These are phyloP conservation scores for Blastobotrys chiropterorum DNA, from an alignment of 805 yeast species.

Conservation along the genomic window DNA sequence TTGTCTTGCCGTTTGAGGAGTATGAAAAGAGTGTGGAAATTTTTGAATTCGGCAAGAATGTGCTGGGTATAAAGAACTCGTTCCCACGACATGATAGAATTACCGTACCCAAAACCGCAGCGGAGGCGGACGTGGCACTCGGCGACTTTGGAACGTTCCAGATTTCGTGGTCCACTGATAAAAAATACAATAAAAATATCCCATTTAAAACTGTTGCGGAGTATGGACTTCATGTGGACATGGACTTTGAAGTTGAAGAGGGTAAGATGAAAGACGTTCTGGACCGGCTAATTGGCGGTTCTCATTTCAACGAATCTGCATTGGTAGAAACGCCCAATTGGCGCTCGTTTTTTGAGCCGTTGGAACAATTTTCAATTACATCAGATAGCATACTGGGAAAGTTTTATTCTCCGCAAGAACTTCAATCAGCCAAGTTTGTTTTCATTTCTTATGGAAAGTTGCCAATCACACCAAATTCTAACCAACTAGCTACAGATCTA, in stretches of 20 bases:
- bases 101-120: slow-evolving; percentile 9
- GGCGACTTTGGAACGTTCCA: slow-evolving; percentile 9
- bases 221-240: slow-evolving; percentile 24
- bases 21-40: neutral
- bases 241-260: slow-evolving; percentile 23
- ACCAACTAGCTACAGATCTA: slow-evolving; percentile 14
- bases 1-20: neutral
- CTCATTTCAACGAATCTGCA: slow-evolving; percentile 1
- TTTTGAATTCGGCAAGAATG: neutral
- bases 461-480: slow-evolving; percentile 13
- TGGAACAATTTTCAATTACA: neutral
- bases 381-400: neutral
- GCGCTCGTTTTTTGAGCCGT: slow-evolving; percentile 10
- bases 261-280: slow-evolving; percentile 4
- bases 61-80: slow-evolving; percentile 6
- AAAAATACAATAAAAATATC: slow-evolving; percentile 14
- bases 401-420: slow-evolving; percentile 4
- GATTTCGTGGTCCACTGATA: slow-evolving; percentile 15
- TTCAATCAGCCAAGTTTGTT: slow-evolving; percentile 13
- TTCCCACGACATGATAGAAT: slow-evolving; percentile 14
- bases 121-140: neutral
- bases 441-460: slow-evolving; percentile 15
- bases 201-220: slow-evolving; percentile 25
- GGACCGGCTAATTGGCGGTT: neutral
- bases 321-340: slow-evolving; percentile 18